Evolutionary conservation across 495 filamentous ascomycete species (phyloP).

Genomic region (Xeromyces bisporus): DNA sequence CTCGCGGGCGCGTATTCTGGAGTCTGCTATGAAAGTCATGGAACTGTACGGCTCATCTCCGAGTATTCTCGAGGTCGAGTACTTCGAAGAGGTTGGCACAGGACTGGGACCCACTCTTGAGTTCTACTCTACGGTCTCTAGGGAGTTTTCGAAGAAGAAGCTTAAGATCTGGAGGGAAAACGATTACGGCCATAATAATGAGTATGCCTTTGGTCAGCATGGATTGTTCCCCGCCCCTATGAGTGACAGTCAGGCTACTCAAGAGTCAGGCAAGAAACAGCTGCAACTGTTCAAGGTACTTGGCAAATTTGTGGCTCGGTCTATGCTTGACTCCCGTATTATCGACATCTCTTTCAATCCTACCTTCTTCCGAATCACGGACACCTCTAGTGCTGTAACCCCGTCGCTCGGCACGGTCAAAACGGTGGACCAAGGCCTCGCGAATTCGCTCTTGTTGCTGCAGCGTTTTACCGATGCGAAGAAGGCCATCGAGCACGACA

Average conservation of each 20-base stretch:
- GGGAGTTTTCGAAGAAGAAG: constrained; percentile 93
- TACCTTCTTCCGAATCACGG: constrained; percentile 89
- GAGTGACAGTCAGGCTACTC: constrained; percentile 56
- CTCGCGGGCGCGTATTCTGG: constrained; percentile 76
- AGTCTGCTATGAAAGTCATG: constrained; percentile 99
- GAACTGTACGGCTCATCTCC: constrained; percentile 92
- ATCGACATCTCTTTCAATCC: constrained; percentile 97
- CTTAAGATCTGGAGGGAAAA: constrained; percentile 91
- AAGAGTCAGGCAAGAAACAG: constrained; percentile 64
- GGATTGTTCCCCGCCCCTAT: constrained; percentile 91
- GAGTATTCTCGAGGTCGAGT: constrained; percentile 92
- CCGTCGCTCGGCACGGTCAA: constrained; percentile 88
- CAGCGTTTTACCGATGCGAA: constrained; percentile 77
- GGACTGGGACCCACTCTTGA: constrained; percentile 92
- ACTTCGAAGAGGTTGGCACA: constrained; percentile 97
- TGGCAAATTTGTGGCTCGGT: constrained; percentile 92
- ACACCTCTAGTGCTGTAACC: constrained; percentile 51
- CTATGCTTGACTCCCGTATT: constrained; percentile 96
- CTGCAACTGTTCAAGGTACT: constrained; percentile 83
- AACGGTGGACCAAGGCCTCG: constrained; percentile 73
- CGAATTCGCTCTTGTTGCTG: constrained; percentile 68
- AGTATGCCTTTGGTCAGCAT: constrained; percentile 72
- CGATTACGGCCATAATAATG: constrained; percentile 54
- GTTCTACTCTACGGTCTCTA: constrained; percentile 96
- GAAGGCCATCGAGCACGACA: constrained; percentile 59